Evolutionary conservation across 805 yeast species (phyloP), one percentile per base, ranked within the genome.

Genomic region (Candida chilensis): DNA sequence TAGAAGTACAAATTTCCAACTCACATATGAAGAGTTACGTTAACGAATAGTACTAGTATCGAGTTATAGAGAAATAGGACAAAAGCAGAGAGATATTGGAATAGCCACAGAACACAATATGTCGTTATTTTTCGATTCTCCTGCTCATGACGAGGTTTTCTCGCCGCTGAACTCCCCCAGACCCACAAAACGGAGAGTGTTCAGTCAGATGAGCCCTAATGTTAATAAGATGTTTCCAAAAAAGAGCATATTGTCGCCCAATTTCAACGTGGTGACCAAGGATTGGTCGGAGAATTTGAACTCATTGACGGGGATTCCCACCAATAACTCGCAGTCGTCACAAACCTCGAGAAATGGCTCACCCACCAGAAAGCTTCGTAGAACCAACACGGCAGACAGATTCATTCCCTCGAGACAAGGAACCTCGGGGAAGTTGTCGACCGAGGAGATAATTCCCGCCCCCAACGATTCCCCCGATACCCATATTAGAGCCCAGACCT

Each of bases 321-420:
- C n/a, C n/a, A n/a, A n/a, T n/a, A n/a, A n/a, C n/a, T n/a, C n/a
- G n/a, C n/a, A n/a, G n/a, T n/a, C n/a, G n/a, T n/a, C n/a, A n/a
- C 7, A 22, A n/a, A n/a, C 13, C 7, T n/a, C 25, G 13, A 22
- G 13, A 7, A 22, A 7, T 8, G 13, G 13, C 11, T 22, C 25
- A n/a, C 25, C 25, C 6, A 6, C 6, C 7, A 7, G 25, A 22
- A 22, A 22, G 12, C 12, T 22, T 7, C 25, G 25, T n/a, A 44
- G 49, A 31, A 50, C 51, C 17, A 52, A 39, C 34, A 57, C 64
- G 5, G 55, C 70, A 6, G 84, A 78, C 42, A 53, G 85, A 35
- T 78, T 74, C 42, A 75, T 78, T 29, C 85, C 85, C 3, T 56
- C 72, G 19, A 48, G 78, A 29, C 71, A 65, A 40, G 54, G 67